Base-by-base conservation (phyloP, 495 filamentous ascomycete species). In the Cercophora newfieldiana region DNA sequence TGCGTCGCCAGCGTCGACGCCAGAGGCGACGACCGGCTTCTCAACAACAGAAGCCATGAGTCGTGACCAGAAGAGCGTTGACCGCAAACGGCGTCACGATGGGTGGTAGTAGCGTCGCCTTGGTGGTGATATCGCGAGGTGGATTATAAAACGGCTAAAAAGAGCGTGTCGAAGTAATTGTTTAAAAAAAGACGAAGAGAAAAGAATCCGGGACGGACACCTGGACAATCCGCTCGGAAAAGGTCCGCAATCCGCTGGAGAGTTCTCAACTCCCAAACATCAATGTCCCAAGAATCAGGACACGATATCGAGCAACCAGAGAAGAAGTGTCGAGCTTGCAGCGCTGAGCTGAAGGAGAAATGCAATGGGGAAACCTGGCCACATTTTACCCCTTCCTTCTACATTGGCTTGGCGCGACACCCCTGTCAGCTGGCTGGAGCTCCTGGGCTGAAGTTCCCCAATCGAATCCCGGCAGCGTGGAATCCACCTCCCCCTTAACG, bases 1-100 rank as follows among this genome's bases (percentile, higher is more conserved):
- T 71, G 92, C 89, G 61, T 92, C 82, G 69, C 87, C 84, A 28
- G 79, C 74, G 37, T 90, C 86, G 64, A 86, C 82, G 72, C 91
- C 93, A 47, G 91, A 91, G 65, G 86, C 87, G 70, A 85, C 73
- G 68, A 75, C 77, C 68, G 79, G 82, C 74, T 80, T 81, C 57
- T 82, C 76, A 58, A 58, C 60, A 57, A 44, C 64, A 58, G 77
- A 72, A 64, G 83, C 81, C 84, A 87, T 68, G 61, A 48, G 16
- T 30, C 18, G 54, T 30, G 5, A 57, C 54, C 54, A 57, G 54
- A 57, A 19, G 21, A n/a, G 26, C 18, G 22, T 49, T 22, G 44
- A 26, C 47, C 31, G 60, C 22, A 24, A 47, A 51, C 54, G 61
- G 47, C 56, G 49, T 65, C 50, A 33, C 50, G 59, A 48, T 49